Conservation (phyloP, 352 stramenopile genomes). For the Phytopythium chamaehyphon region DNA sequence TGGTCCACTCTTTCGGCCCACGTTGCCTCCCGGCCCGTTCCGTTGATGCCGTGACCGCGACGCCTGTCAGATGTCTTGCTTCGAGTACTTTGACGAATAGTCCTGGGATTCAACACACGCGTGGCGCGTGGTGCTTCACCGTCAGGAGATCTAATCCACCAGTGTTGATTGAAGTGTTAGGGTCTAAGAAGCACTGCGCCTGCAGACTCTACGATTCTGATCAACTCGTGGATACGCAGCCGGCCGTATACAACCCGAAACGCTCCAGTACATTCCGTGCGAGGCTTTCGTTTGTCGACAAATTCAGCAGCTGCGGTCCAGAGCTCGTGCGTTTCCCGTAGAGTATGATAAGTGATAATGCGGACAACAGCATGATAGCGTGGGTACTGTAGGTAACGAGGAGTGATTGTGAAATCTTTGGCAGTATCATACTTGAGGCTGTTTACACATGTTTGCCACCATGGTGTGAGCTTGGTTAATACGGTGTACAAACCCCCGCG, state of each 20-base stretch:
- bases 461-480: constrained; percentile 5
- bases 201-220: constrained; percentile 3
- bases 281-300: background rate
- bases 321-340: constrained; percentile 1
- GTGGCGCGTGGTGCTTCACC: background rate
- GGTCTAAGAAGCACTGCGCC: background rate
- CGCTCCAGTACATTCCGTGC: background rate
- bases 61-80: background rate
- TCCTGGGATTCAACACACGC: background rate
- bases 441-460: constrained; percentile 3
- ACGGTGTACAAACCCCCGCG: constrained; percentile 1
- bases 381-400: background rate
- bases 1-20: background rate
- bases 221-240: constrained; percentile 4
- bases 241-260: constrained; percentile 1
- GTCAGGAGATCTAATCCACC: background rate
- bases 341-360: constrained; percentile 3
- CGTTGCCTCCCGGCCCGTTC: background rate
- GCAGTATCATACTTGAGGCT: background rate
- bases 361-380: constrained; percentile 7
- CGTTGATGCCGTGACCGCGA: background rate
- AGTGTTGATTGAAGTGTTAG: constrained; percentile 5
- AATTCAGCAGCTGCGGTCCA: constrained; percentile 6
- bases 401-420: background rate
- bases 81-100: background rate